phyloP scores from a whole-genome alignment of 1,284 basidiomycete genomes.

The Ganoderma sinense region DNA sequence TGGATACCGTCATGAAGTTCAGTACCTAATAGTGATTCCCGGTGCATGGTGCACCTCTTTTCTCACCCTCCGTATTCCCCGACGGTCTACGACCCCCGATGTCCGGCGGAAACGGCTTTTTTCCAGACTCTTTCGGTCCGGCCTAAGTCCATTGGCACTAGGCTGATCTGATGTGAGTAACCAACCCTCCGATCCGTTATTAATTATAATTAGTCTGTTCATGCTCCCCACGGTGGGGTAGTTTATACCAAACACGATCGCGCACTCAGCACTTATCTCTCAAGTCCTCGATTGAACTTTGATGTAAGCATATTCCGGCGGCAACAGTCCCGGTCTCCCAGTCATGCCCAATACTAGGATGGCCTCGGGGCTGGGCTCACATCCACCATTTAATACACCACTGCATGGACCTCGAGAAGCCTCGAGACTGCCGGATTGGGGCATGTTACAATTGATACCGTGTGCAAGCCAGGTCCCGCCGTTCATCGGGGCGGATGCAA shows the following conservation, averaged over 20 bases:
- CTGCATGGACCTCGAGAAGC: background rate
- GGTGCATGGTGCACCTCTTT: background rate
- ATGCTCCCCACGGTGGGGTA: background rate
- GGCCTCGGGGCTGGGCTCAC: background rate
- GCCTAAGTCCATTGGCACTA: conserved; percentile 14
- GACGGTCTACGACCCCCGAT: background rate
- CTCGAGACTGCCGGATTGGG: background rate
- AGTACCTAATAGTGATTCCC: background rate
- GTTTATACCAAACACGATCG: background rate
- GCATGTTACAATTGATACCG: background rate
- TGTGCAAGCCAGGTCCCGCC: too few species aligned
- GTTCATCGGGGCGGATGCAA: background rate
- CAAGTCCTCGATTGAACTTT: conserved; percentile 16
- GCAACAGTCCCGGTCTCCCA: background rate
- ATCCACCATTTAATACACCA: background rate
- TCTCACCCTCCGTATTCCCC: background rate
- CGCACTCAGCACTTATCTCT: background rate
- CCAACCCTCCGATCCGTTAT: background rate
- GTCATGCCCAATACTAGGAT: background rate
- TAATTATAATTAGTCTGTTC: background rate
- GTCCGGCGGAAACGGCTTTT: background rate
- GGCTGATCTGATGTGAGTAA: conserved; percentile 8
- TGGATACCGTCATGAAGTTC: background rate
- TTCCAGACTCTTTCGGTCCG: background rate
- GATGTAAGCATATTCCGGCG: conserved; percentile 1